These are phyloP conservation scores for Onygenales sp. DNA, from an alignment of 2,329 filamentous ascomycete species.

Conservation along the genomic window DNA sequence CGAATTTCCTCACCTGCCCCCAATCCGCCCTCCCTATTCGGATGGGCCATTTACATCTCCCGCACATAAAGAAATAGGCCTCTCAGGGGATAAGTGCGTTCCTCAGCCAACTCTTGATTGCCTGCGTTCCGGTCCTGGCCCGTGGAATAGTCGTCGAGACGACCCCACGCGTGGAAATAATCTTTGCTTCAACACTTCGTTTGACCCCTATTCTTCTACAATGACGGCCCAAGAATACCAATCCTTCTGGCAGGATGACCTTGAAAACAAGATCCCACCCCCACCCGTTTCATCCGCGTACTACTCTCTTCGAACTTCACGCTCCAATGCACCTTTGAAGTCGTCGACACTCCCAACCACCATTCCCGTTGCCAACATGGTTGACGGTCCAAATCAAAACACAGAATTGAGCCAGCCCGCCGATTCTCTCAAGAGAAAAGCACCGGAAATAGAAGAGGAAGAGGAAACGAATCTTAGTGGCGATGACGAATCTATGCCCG, in stretches of 20 bases:
- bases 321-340: no score
- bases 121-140: background rate
- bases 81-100: background rate
- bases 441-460: background rate
- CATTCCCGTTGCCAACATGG: background rate
- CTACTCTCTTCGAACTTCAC: no score
- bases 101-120: background rate
- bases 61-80: background rate
- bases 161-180: background rate
- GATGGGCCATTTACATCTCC: background rate
- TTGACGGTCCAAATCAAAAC: background rate
- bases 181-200: no score
- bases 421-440: conserved; percentile 1
- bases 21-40: background rate
- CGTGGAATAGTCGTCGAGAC: background rate
- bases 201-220: no score
- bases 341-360: background rate
- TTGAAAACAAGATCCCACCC: no score
- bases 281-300: no score
- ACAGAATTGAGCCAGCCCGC: background rate
- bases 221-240: no score
- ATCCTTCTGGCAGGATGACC: no score
- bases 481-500: background rate
- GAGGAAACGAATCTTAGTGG: background rate
- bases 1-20: background rate